Percentiles rank a stretch among this genome's conserved stretches.
Evolutionary conservation across 306 rosid genomes (phyloP).

Genomic region (Lathyrus aphaca): DNA sequence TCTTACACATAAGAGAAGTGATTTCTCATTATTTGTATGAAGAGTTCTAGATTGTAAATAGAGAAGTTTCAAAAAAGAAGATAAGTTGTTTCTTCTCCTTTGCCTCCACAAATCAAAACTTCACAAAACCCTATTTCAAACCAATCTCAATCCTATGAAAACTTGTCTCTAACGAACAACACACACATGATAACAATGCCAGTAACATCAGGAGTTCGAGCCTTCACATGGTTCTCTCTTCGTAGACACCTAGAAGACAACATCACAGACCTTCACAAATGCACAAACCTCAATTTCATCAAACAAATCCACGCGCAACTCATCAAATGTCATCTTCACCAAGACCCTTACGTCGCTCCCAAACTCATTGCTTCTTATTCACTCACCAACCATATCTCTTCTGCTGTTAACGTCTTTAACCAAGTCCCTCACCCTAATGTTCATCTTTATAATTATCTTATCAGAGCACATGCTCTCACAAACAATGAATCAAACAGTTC

Average conservation of each 20-base stretch:
- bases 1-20: too few relatives aligned
- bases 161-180: neutral
- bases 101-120: neutral
- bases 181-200: constrained; percentile 47
- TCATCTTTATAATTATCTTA: constrained; percentile 64
- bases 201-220: constrained; percentile 50
- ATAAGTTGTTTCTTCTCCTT: neutral
- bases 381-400: constrained; percentile 56
- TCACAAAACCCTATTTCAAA: neutral
- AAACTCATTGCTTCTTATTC: constrained; percentile 78
- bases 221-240: constrained; percentile 75
- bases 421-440: constrained; percentile 65
- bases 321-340: constrained; percentile 67
- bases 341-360: constrained; percentile 61
- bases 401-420: constrained; percentile 68
- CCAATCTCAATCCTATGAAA: neutral
- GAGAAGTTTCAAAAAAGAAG: too few relatives aligned
- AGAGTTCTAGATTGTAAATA: too few relatives aligned
- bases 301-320: constrained; percentile 81
- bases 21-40: too few relatives aligned
- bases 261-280: constrained; percentile 65
- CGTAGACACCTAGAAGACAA: constrained; percentile 75
- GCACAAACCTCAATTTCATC: constrained; percentile 53
- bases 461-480: constrained; percentile 63
- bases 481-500: constrained; percentile 50